phyloP scores from a whole-genome alignment of 495 filamentous ascomycete species.

The Gamarada debralockiae region DNA sequence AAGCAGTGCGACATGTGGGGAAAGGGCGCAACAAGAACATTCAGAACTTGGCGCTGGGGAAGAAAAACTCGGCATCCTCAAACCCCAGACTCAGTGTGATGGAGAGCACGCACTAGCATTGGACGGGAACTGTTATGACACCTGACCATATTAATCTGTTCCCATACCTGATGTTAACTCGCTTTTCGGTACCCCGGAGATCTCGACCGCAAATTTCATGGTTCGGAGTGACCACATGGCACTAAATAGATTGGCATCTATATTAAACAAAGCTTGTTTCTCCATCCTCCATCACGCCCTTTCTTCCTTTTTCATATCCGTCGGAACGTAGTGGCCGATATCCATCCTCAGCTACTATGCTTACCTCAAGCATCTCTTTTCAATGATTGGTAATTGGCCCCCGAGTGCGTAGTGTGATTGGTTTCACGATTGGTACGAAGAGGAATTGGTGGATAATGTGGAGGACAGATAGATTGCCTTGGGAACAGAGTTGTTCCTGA shows the following conservation, averaged over 20 bases:
- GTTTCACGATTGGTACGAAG: no score
- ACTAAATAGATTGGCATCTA: slow-evolving; percentile 15
- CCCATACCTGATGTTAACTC: no score
- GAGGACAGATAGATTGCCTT: neutral
- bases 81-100: no score
- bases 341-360: neutral
- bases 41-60: no score
- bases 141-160: no score
- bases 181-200: neutral
- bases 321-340: neutral
- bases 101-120: no score
- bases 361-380: neutral
- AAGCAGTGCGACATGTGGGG: no score
- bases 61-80: no score
- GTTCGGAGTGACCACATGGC: slow-evolving; percentile 12
- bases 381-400: neutral
- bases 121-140: no score
- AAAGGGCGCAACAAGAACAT: no score
- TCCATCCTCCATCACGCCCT: neutral
- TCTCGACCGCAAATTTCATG: neutral
- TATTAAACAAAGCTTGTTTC: neutral
- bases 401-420: neutral
- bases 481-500: neutral
- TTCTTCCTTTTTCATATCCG: no score
- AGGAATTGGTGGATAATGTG: neutral